Conservation (phyloP, 1,139 yeast genomes). For the Yamadazyma blattariae region DNA sequence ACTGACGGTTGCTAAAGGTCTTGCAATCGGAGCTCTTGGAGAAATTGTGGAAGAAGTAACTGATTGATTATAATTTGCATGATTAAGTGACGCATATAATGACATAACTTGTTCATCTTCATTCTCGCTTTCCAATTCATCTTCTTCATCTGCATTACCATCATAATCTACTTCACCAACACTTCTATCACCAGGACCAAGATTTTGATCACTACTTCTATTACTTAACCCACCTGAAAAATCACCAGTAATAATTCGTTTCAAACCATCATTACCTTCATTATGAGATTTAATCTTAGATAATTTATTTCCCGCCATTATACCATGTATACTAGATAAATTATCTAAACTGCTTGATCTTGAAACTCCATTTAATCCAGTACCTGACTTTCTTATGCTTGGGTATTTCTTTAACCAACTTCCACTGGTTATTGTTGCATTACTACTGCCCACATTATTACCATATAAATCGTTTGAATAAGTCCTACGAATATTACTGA, state of each 20-base stretch:
- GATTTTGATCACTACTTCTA: not conserved
- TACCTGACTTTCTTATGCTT: constrained; percentile 14
- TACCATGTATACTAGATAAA: constrained; percentile 11
- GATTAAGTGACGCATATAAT: constrained; percentile 40
- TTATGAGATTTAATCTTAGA: constrained; percentile 11
- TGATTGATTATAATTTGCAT: constrained; percentile 18
- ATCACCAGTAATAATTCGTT: constrained; percentile 10
- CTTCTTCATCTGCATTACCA: constrained; percentile 13
- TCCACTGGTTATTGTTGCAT: not conserved
- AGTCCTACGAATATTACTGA: constrained; percentile 1
- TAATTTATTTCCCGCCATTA: constrained; percentile 10
- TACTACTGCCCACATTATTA: constrained; percentile 1
- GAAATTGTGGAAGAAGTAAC: constrained; percentile 20
- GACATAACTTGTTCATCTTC: constrained; percentile 58
- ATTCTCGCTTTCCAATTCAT: constrained; percentile 35
- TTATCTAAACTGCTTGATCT: constrained; percentile 16
- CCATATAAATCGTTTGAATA: constrained; percentile 5
- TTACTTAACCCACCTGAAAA: not conserved
- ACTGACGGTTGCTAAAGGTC: constrained; percentile 16
- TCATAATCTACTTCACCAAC: not conserved
- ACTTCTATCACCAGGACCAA: constrained; percentile 3
- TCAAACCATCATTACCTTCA: constrained; percentile 8
- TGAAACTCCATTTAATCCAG: constrained; percentile 11
- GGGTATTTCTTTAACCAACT: constrained; percentile 28
- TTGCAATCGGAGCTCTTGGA: constrained; percentile 22